Conservation (phyloP, 805 yeast species). For the Wickerhamiella allomyrinae region DNA sequence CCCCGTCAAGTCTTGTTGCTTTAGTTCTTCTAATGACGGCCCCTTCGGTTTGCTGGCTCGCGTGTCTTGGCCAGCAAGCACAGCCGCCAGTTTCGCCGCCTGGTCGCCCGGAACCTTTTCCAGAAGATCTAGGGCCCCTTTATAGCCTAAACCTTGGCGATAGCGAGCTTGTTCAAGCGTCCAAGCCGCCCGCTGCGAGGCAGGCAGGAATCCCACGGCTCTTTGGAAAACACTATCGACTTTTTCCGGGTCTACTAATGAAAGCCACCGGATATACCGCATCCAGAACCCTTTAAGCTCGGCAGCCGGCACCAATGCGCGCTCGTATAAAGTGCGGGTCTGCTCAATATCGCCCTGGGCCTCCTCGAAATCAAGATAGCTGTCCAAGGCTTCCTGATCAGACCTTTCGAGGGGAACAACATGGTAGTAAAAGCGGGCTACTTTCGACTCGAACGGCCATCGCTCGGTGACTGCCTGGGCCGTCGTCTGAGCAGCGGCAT, state of each 20-base stretch:
- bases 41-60: neutral
- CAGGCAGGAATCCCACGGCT: neutral
- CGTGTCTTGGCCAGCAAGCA: neutral
- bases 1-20: neutral
- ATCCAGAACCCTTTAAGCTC: conserved; percentile 52
- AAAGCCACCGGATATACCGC: conserved; percentile 44
- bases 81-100: neutral
- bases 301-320: conserved; percentile 47
- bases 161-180: conserved; percentile 2
- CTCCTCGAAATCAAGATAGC: conserved; percentile 47
- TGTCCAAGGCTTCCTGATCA: conserved; percentile 42
- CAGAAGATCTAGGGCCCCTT: neutral
- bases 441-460: conserved; percentile 64
- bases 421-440: conserved; percentile 47
- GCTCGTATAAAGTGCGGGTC: conserved; percentile 43
- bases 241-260: neutral
- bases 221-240: neutral
- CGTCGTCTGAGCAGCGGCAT: conserved; percentile 30
- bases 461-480: conserved; percentile 41
- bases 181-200: neutral
- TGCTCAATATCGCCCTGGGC: conserved; percentile 19
- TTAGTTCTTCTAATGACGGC: neutral
- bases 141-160: conserved; percentile 3
- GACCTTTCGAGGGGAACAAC: conserved; percentile 33
- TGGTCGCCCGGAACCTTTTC: too few relatives aligned